Percentiles rank a stretch among this genome's conserved stretches.
Evolutionary conservation across 2,329 filamentous ascomycete genomes (phyloP).

Genomic region (Cladobotryum protrusum): DNA sequence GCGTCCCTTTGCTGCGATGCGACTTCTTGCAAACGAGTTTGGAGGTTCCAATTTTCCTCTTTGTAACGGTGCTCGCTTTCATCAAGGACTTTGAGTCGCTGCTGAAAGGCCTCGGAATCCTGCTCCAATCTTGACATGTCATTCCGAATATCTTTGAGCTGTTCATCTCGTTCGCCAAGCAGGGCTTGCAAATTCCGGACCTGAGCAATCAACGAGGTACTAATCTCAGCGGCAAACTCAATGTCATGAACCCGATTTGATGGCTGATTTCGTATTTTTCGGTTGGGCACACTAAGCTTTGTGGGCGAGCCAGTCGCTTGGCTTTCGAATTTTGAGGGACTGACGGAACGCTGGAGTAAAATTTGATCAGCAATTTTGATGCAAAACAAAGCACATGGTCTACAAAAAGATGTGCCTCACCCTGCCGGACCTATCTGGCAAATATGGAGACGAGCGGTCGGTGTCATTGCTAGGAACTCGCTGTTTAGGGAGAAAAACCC

Average conservation of each 20-base stretch:
- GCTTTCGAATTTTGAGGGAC: conserved; percentile 73
- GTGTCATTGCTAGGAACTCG: conserved; percentile 66
- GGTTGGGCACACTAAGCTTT: conserved; percentile 79
- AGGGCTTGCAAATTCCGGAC: conserved; percentile 83
- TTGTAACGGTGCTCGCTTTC: conserved; percentile 96
- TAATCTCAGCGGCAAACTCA: conserved; percentile 97
- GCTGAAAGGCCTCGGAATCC: conserved; percentile 71
- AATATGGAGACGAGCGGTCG: conserved; percentile 44
- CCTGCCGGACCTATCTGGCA: conserved; percentile 46
- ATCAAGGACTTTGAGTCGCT: conserved; percentile 75
- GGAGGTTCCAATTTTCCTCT: conserved; percentile 97
- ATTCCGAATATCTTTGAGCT: conserved; percentile 65
- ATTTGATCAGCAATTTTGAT: neutral
- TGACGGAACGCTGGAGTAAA: conserved; percentile 55
- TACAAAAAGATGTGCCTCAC: conserved; percentile 33
- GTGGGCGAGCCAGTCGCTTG: conserved; percentile 81
- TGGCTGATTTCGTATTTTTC: conserved; percentile 85
- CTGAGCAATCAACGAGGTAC: conserved; percentile 87
- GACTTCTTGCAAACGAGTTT: conserved; percentile 84
- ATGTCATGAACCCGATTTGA: conserved; percentile 88
- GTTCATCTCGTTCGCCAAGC: conserved; percentile 80
- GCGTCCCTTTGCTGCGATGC: conserved; percentile 67
- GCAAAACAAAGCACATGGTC: neutral
- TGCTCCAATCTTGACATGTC: conserved; percentile 77
- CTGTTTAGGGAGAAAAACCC: conserved; percentile 82